Evolutionary conservation across 306 rosid genomes (phyloP).

Genomic region (Malus orientalis): DNA sequence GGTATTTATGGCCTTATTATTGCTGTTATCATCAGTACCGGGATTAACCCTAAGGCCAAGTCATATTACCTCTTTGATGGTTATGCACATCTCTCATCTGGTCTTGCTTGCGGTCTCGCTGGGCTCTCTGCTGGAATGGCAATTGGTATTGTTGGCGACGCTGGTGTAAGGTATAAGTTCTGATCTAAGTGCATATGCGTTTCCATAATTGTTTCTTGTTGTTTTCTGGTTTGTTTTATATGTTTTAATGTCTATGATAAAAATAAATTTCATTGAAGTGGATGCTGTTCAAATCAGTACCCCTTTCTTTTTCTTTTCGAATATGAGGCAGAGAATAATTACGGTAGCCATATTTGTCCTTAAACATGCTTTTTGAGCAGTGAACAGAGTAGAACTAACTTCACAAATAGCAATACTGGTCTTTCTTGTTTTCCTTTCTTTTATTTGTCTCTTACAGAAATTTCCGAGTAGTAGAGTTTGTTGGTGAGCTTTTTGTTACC

Average conservation of each 20-base stretch:
- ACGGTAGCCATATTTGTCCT: background rate
- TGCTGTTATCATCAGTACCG: conserved; percentile 86
- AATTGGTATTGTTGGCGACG: conserved; percentile 86
- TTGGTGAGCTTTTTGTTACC: background rate
- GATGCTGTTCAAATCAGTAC: background rate
- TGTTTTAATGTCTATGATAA: background rate
- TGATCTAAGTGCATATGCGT: background rate
- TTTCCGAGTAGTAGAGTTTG: background rate
- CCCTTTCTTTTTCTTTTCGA: background rate
- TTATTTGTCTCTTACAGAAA: background rate
- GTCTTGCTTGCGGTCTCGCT: conserved; percentile 83
- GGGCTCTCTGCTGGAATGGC: conserved; percentile 95
- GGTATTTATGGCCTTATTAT: conserved; percentile 88
- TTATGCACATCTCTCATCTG: conserved; percentile 85
- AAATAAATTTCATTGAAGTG: background rate
- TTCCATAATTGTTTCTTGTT: background rate
- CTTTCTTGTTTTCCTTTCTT: background rate
- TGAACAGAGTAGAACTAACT: background rate
- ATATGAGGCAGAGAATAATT: background rate
- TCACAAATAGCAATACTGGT: background rate
- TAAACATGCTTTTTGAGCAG: background rate
- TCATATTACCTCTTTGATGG: conserved; percentile 85
- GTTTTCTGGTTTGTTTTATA: background rate
- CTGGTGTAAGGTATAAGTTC: conserved; percentile 68
- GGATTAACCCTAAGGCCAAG: conserved; percentile 85